Evolutionary conservation across 2,329 filamentous ascomycete genomes (phyloP), one percentile per base, ranked within the genome.

Genomic region (Juglanconis sp.): DNA sequence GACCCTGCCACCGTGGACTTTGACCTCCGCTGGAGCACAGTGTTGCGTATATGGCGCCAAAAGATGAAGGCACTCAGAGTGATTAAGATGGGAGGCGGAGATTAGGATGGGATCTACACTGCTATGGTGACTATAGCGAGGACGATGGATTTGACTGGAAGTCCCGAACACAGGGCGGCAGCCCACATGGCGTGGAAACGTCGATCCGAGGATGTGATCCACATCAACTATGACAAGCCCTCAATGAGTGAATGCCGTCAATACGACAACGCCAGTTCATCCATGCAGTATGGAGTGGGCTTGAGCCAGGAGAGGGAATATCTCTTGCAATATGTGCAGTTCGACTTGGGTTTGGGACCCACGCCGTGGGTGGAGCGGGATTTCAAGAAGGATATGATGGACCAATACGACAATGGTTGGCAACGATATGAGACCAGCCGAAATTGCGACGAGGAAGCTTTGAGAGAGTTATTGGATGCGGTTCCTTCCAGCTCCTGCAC

Each of bases 1-100:
- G 13, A 62, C 5, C n/a, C 17, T 11, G 10, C 13, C 6, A 46
- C 38, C 0, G 34, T 47, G 7, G 38, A 59, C 8, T 30, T 50
- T 31, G 24, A 38, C 11, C 51, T 62, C 17, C 56, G 60, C 5
- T 62, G 60, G 60, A 36, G 40, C 17, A 7, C 17, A 5, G 48
- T 59, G 0, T 15, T 62, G 3, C 1, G 32, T 11, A 36, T 38
- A 10, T 62, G 60, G 60, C 15, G 46, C 13, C 32, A 34, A 1
- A 48, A n/a, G 34, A 59, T 62, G 46, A 51, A 44, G 38, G 42
- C 46, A 1, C 35, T 62, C 17, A 59, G 47, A 1, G 56, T 55
- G 3, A 59, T 62, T 24, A 47, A n/a, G 5, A 62, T 59, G 60
- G 60, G 60, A 6, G 30, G 11, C 9, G 56, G 60, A 30, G 32